Evolutionary conservation across 2,329 filamentous ascomycete genomes (phyloP).

Genomic region (Macrophomina phaseolina): DNA sequence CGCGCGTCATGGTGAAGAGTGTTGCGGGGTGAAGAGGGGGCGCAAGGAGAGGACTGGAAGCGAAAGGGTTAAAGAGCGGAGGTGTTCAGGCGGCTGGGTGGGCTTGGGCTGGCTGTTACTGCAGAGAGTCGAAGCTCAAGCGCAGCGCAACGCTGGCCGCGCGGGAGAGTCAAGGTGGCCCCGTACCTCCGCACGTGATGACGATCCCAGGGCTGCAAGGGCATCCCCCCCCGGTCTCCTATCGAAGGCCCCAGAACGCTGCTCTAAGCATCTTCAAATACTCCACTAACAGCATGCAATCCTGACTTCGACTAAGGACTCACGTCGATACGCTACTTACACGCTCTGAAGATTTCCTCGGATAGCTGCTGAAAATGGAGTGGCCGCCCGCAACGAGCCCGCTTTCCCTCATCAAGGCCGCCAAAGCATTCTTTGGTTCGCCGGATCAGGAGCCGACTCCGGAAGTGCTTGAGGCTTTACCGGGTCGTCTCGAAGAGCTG

Average conservation of each 20-base stretch:
- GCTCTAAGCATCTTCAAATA: background rate
- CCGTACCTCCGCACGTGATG: slow-evolving; percentile 1
- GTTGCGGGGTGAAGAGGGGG: background rate
- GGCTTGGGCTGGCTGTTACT: background rate
- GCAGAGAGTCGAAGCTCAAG: slow-evolving; percentile 8
- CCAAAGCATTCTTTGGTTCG: slow-evolving; percentile 18
- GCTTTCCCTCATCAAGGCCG: slow-evolving; percentile 4
- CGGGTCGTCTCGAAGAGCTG: slow-evolving; percentile 12
- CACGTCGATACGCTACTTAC: background rate
- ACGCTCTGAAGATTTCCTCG: background rate
- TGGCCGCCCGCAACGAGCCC: slow-evolving; percentile 17
- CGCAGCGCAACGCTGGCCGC: background rate
- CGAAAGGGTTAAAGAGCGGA: slow-evolving; percentile 21
- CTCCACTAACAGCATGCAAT: background rate
- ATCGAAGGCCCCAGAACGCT: slow-evolving; percentile 23
- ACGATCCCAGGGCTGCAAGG: slow-evolving; percentile 2
- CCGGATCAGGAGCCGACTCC: slow-evolving; percentile 5
- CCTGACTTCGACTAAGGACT: background rate
- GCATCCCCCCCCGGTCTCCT: slow-evolving; percentile 7
- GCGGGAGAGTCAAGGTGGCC: slow-evolving; percentile 17
- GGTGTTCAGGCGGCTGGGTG: background rate
- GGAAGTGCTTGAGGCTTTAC: slow-evolving; percentile 1
- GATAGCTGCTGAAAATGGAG: background rate
- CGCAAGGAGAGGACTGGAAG: slow-evolving; percentile 1
- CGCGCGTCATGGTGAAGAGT: slow-evolving; percentile 76